Percentiles rank a stretch among this genome's conserved stretches.
Evolutionary conservation across 371 early-diverging fungal genomes (phyloP).

Genomic region (Syncephalastrum racemosum): DNA sequence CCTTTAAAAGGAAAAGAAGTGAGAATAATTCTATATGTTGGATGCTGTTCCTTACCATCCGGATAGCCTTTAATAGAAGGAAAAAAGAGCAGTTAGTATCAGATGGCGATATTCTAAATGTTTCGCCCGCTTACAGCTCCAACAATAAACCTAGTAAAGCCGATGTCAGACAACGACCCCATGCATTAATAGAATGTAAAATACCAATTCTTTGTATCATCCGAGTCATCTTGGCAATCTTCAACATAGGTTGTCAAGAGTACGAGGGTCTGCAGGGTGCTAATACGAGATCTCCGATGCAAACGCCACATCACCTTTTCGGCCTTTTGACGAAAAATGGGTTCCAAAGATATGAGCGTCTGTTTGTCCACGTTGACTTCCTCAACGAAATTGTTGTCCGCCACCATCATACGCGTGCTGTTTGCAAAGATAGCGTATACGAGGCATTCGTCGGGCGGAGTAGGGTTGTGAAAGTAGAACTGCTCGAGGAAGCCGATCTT

Average conservation of each 20-base stretch:
- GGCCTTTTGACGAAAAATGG: slow-evolving; percentile 21
- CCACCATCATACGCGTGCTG: slow-evolving; percentile 14
- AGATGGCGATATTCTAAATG: background rate
- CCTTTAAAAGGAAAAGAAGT: slow-evolving; percentile 10
- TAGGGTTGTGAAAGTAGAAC: slow-evolving; percentile 36
- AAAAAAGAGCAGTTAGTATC: background rate
- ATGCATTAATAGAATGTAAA: background rate
- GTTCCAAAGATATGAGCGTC: slow-evolving; percentile 11
- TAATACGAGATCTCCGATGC: slow-evolving; percentile 34
- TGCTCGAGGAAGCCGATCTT: slow-evolving; percentile 38
- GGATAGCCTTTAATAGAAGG: slow-evolving; percentile 16
- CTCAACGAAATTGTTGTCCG: slow-evolving; percentile 8
- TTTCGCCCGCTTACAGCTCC: slow-evolving; percentile 10
- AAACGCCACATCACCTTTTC: slow-evolving; percentile 20
- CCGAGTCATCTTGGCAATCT: slow-evolving; percentile 22
- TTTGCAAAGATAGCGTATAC: slow-evolving; percentile 30
- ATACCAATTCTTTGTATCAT: slow-evolving; percentile 37
- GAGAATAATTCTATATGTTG: background rate
- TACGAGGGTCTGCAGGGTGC: slow-evolving; percentile 39
- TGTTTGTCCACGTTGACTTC: slow-evolving; percentile 8
- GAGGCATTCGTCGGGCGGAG: slow-evolving; percentile 34
- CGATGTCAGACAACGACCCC: background rate
- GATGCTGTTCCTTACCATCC: slow-evolving; percentile 21
- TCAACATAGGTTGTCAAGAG: slow-evolving; percentile 32
- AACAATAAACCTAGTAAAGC: slow-evolving; percentile 8